A percentile compares a stretch with the other conserved stretches of the same genome.
These are phyloP conservation scores for Porodaedalea pini DNA, from an alignment of 1,284 basidiomycete genomes.

Conservation along the genomic window DNA sequence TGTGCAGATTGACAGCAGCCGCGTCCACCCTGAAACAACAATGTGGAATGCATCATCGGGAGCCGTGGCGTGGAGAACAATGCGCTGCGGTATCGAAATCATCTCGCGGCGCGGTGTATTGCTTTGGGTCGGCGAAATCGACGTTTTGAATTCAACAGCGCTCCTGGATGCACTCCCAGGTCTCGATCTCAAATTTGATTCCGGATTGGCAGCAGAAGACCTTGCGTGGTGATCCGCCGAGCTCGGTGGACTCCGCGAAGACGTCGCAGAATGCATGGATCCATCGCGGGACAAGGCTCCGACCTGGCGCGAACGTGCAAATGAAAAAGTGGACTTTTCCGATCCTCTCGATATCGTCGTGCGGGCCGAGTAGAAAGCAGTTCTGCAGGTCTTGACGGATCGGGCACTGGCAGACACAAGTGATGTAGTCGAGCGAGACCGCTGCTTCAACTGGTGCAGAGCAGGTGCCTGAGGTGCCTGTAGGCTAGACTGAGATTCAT, in stretches of 20 bases:
- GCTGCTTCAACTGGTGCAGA: not conserved
- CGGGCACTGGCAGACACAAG: not conserved
- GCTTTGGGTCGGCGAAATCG: not conserved
- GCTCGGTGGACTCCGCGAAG: not conserved
- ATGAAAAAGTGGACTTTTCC: slow-evolving; percentile 1
- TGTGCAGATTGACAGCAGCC: not conserved
- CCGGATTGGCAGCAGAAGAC: not conserved
- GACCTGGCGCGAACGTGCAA: not conserved
- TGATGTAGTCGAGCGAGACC: slow-evolving; percentile 4
- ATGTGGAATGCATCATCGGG: not conserved
- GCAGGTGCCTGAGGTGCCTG: not conserved
- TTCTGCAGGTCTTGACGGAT: slow-evolving; percentile 11
- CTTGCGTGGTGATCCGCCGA: not conserved
- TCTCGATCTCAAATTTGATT: not conserved
- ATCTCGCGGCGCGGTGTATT: not conserved
- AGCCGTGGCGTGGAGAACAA: not conserved
- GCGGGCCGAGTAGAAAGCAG: slow-evolving; percentile 15
- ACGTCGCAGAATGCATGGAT: slow-evolving; percentile 1
- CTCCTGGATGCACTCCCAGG: not conserved
- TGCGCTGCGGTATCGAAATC: not conserved
- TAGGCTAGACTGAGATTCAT: not conserved
- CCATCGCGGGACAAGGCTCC: slow-evolving; percentile 4
- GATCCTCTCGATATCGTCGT: slow-evolving; percentile 12
- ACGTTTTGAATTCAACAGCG: not conserved
- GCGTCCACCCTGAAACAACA: not conserved